Evolutionary conservation across 2,329 filamentous ascomycete genomes (phyloP).

Genomic region (Ceratocystis alfenasii): DNA sequence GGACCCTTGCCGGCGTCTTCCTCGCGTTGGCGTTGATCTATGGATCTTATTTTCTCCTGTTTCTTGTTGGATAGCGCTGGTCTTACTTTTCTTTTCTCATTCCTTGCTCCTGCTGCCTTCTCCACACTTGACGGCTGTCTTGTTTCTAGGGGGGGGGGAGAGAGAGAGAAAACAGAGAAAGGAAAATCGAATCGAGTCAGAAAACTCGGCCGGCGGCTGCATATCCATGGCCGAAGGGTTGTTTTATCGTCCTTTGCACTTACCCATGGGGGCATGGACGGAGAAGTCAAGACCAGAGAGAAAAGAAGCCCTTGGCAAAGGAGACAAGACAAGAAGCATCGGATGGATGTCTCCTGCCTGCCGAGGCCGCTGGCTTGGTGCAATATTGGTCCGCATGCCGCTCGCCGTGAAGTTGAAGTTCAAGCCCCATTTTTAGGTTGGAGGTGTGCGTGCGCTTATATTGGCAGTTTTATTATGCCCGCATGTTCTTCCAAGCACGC

Average conservation of each 20-base stretch:
- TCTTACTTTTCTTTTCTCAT: background rate
- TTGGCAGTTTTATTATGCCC: no score
- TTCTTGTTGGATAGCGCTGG: background rate
- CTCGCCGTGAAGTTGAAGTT: no score
- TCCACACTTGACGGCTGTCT: conserved; percentile 8
- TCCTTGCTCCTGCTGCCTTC: background rate
- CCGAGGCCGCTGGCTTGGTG: background rate
- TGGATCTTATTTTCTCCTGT: background rate
- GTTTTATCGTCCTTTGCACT: background rate
- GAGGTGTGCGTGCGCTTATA: no score
- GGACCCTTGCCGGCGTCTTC: background rate
- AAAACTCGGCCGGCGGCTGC: background rate
- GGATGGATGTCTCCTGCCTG: background rate
- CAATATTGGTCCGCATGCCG: background rate
- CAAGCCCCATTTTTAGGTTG: no score
- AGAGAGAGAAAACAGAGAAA: background rate
- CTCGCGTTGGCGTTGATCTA: background rate
- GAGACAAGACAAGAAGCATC: background rate
- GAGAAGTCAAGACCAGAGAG: background rate
- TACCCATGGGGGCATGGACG: background rate
- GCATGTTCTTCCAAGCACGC: no score
- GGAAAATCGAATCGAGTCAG: background rate
- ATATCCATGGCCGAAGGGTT: background rate
- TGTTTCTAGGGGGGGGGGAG: background rate
- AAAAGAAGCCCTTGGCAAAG: background rate